Conservation (phyloP, 176 grass and related monocot genomes). For the Saccharum spontaneum region DNA sequence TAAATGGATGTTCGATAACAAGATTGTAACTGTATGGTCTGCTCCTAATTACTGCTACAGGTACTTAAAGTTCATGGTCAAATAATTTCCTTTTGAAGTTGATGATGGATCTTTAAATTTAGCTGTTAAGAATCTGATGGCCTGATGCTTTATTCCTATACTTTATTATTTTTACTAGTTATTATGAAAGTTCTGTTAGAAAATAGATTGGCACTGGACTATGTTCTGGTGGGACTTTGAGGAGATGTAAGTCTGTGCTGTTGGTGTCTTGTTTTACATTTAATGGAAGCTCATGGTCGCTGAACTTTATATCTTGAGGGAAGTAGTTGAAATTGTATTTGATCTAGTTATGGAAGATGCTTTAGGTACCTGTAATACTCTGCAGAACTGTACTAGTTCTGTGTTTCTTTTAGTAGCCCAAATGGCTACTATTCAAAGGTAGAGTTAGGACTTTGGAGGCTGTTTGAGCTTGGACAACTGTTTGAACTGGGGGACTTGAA, state of each 20-base stretch:
- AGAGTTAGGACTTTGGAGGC: neutral
- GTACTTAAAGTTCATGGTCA: conserved; percentile 44
- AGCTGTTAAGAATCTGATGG: neutral
- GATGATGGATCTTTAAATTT: neutral
- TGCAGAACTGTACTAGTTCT: conserved; percentile 10
- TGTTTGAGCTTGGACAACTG: neutral
- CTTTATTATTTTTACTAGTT: neutral
- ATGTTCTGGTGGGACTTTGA: neutral
- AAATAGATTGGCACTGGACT: neutral
- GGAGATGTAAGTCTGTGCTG: neutral
- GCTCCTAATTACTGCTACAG: conserved; percentile 99
- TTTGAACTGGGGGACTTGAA: neutral
- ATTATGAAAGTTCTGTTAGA: neutral
- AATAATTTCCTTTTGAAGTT: conserved; percentile 17
- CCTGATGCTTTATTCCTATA: conserved; percentile 5
- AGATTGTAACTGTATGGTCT: conserved; percentile 99
- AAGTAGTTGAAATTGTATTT: neutral
- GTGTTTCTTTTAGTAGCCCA: neutral
- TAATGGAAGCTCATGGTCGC: neutral
- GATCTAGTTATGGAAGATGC: neutral
- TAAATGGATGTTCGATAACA: conserved; percentile 99
- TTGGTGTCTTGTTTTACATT: neutral
- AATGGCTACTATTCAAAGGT: neutral
- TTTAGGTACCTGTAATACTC: neutral
- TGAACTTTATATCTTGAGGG: neutral